phyloP scores from a whole-genome alignment of 2,329 filamentous ascomycete species.

The Phyllosticta citrichinensis region DNA sequence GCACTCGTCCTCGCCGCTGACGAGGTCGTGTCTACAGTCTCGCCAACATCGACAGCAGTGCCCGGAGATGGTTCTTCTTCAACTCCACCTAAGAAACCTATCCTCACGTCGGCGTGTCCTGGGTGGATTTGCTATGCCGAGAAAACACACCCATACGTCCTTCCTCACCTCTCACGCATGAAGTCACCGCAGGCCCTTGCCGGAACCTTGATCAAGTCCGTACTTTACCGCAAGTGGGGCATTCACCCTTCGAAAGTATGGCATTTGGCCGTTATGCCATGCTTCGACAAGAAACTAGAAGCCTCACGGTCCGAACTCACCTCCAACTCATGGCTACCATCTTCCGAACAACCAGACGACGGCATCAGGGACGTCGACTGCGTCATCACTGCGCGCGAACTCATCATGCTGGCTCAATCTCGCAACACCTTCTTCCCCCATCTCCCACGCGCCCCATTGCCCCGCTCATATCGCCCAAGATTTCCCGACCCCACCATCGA shows the following conservation, averaged over 20 bases:
- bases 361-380: slow-evolving; percentile 82
- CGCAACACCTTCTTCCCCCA: slow-evolving; percentile 67
- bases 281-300: slow-evolving; percentile 98
- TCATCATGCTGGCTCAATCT: slow-evolving; percentile 78
- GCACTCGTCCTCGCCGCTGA: slow-evolving; percentile 57
- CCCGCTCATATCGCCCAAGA: slow-evolving; percentile 35
- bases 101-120: slow-evolving; percentile 83
- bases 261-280: slow-evolving; percentile 95
- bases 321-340: slow-evolving; percentile 56
- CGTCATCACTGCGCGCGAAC: slow-evolving; percentile 92
- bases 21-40: slow-evolving; percentile 32
- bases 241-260: slow-evolving; percentile 75
- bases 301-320: slow-evolving; percentile 89
- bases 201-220: slow-evolving; percentile 82
- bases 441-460: slow-evolving; percentile 51
- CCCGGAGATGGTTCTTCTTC: slow-evolving; percentile 22
- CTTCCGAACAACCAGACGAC: slow-evolving; percentile 8
- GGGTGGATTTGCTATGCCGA: slow-evolving; percentile 99
- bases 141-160: slow-evolving; percentile 89
- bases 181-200: slow-evolving; percentile 92
- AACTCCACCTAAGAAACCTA: slow-evolving; percentile 48
- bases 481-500: slow-evolving; percentile 68
- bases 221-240: slow-evolving; percentile 60
- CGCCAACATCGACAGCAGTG: slow-evolving; percentile 15
- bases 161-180: slow-evolving; percentile 80